A percentile compares a stretch with the other conserved stretches of the same genome.
Conservation (phyloP, 768 basidiomycete genomes). For the Fomitopsis serialis region DNA sequence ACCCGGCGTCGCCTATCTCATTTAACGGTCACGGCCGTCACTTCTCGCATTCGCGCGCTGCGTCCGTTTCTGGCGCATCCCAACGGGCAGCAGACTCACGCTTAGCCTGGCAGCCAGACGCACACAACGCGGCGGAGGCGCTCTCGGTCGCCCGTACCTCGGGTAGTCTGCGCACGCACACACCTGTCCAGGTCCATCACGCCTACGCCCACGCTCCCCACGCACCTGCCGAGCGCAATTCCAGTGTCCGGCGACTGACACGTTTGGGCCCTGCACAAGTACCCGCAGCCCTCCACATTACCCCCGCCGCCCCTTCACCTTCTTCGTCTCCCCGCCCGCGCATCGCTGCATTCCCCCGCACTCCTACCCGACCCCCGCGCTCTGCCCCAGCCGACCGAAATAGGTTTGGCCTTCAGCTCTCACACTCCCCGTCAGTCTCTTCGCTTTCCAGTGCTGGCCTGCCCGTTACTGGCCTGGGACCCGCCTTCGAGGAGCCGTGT, state of each 20-base stretch:
- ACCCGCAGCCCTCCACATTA: constrained; percentile 10
- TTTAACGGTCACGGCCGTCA: constrained; percentile 1
- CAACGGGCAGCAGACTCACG: too few relatives aligned
- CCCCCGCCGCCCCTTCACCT: constrained; percentile 17
- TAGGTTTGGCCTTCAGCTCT: constrained; percentile 7
- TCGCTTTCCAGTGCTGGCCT: constrained; percentile 10
- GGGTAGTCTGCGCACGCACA: constrained; percentile 9
- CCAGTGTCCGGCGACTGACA: constrained; percentile 11
- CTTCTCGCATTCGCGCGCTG: constrained; percentile 5
- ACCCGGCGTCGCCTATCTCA: background rate
- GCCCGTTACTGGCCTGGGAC: constrained; percentile 1
- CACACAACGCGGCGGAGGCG: constrained; percentile 11
- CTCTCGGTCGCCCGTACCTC: constrained; percentile 3
- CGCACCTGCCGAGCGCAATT: constrained; percentile 13
- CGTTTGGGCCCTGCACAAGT: constrained; percentile 15
- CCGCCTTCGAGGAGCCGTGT: constrained; percentile 11
- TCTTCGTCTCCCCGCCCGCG: constrained; percentile 16
- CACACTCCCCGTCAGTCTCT: constrained; percentile 12
- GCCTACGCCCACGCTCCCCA: constrained; percentile 9
- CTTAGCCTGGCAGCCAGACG: constrained; percentile 10
- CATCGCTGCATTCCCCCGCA: constrained; percentile 11
- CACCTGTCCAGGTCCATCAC: constrained; percentile 21
- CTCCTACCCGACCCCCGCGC: constrained; percentile 12
- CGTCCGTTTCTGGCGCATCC: constrained; percentile 13
- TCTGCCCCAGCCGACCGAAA: constrained; percentile 1